A percentile compares a stretch with the other conserved stretches of the same genome.
Conservation (phyloP, 768 basidiomycete genomes). For the Termitomyces bulborhizus region DNA sequence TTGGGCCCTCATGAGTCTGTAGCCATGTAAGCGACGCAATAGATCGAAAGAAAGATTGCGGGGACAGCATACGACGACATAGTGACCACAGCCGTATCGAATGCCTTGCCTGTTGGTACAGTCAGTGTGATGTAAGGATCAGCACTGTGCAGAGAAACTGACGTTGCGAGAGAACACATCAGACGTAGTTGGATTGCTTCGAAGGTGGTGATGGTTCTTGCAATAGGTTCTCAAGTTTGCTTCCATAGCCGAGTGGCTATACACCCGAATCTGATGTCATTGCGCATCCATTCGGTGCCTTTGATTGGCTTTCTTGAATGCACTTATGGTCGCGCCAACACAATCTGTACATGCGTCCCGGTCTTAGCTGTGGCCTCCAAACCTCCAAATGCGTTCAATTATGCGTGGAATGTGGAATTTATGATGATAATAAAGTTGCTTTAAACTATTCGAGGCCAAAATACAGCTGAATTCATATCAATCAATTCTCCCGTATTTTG, state of each 20-base stretch:
- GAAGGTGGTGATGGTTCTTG: not conserved
- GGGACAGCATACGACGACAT: constrained; percentile 47
- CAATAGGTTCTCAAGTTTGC: not conserved
- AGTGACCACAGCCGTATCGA: constrained; percentile 77
- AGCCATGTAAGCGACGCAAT: constrained; percentile 7
- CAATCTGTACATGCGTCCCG: no score
- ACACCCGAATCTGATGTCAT: constrained; percentile 3
- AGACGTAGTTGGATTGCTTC: not conserved
- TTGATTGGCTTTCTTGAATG: no score
- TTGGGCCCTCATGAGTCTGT: constrained; percentile 45
- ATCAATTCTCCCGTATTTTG: not conserved
- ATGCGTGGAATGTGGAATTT: not conserved
- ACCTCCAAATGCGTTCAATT: not conserved
- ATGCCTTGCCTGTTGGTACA: constrained; percentile 56
- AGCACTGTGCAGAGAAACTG: constrained; percentile 15
- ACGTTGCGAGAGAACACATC: constrained; percentile 60
- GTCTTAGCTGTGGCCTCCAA: not conserved
- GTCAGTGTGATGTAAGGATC: constrained; percentile 17
- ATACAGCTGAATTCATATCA: no score
- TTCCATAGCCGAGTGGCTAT: constrained; percentile 2
- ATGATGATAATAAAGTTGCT: no score
- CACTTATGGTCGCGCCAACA: no score
- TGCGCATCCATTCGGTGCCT: not conserved
- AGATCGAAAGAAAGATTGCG: not conserved
- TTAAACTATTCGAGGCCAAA: no score